These are phyloP conservation scores for Corchorus capsularis DNA, from an alignment of 345 rosid genomes.

Conservation along the genomic window DNA sequence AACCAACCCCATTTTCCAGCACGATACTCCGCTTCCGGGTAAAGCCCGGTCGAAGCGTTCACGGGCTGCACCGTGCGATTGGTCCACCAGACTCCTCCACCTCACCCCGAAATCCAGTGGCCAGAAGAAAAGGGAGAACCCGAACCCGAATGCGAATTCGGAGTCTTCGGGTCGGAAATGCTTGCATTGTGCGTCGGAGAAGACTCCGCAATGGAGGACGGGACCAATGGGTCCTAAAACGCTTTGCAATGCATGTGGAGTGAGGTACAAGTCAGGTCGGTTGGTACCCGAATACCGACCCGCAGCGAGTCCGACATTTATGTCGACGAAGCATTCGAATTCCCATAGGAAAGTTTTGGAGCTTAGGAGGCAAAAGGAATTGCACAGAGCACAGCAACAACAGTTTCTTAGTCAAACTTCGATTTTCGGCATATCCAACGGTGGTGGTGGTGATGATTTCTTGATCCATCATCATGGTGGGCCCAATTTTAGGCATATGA, in stretches of 20 bases:
- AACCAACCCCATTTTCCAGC: slow-evolving; percentile 37
- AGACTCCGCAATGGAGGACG: slow-evolving; percentile 82
- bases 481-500: slow-evolving; percentile 48
- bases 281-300: slow-evolving; percentile 77
- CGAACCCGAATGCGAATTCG: slow-evolving; percentile 6
- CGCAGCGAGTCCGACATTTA: slow-evolving; percentile 74
- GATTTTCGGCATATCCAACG: slow-evolving; percentile 49
- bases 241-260: slow-evolving; percentile 77
- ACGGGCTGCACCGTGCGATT: slow-evolving; percentile 62
- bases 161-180: slow-evolving; percentile 44
- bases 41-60: slow-evolving; percentile 73
- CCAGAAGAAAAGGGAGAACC: slow-evolving; percentile 29
- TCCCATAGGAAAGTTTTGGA: slow-evolving; percentile 82
- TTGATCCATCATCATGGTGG: slow-evolving; percentile 46
- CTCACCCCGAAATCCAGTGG: slow-evolving; percentile 29
- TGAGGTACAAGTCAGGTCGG: slow-evolving; percentile 77
- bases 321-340: slow-evolving; percentile 64
- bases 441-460: slow-evolving; percentile 51
- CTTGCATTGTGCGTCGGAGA: slow-evolving; percentile 66
- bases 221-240: slow-evolving; percentile 85
- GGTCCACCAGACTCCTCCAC: slow-evolving; percentile 72
- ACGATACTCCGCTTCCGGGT: slow-evolving; percentile 57
- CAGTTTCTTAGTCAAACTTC: slow-evolving; percentile 49
- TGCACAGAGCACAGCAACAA: slow-evolving; percentile 44
- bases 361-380: slow-evolving; percentile 64